Base-by-base conservation (phyloP, 2,329 filamentous ascomycete genomes). In the Coniochaeta sp. region DNA sequence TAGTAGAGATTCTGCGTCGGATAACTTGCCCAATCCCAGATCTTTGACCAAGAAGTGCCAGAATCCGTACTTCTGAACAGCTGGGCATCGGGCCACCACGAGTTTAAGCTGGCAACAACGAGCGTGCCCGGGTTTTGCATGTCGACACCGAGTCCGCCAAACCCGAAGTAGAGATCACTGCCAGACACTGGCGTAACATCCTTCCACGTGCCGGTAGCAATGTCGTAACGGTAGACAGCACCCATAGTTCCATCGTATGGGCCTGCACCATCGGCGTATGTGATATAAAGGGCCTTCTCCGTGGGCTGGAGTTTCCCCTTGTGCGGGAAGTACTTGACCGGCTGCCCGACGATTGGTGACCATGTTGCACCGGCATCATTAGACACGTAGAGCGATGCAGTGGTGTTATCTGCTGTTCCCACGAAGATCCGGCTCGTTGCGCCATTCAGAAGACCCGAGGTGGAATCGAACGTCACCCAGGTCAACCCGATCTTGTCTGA, bases 51-150 rank as follows among this genome's bases (percentile, higher is more conserved):
- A 0, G 79, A 82, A 16, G 76, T 72, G 22, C 79, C 83, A 0
- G 81, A 82, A 67, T 86, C 77, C 0, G 72, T 81, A 3, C 81
- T 83, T 26, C 83, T 73, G 71, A 79, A 86, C 38, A 85, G 72
- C 59, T 82, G 78, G 1, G 77, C 81, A 62, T 86, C 83, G 0
- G 83, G 83, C 71, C 77, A 85, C 83, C 83, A 86, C 17, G 77
- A 80, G 70, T 86, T 86, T 44, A 85, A 68, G 1, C 77, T 77
- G 0, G 82, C 81, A 0, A 84, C 82, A 54, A 86, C 77, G 17
- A 86, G 67, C 0, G 82, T 85, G 0, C 82, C 83, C 0, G 83
- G 77, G 26, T 77, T 79, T 64, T 80, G 74, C 63, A 79, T 71
- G 56, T 86, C 83, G 22, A 86, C 72, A 0, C 77, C 73, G 1